Percentiles rank a stretch among this genome's conserved stretches.
Evolutionary conservation across 805 yeast species (phyloP).

Genomic region (Pichia californica): DNA sequence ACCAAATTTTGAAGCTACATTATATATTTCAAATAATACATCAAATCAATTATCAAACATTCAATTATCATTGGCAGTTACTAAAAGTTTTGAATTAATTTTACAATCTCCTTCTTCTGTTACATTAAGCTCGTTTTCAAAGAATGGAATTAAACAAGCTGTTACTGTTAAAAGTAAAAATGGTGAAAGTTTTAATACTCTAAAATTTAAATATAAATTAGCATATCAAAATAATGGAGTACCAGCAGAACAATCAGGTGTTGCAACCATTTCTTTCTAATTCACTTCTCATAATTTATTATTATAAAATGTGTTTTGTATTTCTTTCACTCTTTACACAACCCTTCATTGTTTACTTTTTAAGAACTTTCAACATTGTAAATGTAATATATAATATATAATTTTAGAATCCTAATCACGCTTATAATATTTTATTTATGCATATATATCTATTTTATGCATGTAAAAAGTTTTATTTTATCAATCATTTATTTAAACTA

Average conservation of each 20-base stretch:
- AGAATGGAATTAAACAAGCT: slow-evolving; percentile 23
- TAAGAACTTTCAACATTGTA: too few relatives aligned
- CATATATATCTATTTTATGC: too few relatives aligned
- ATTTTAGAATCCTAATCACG: too few relatives aligned
- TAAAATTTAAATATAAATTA: slow-evolving; percentile 74
- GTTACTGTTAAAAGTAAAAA: slow-evolving; percentile 19
- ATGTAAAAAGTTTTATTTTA: too few relatives aligned
- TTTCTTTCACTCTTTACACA: too few relatives aligned
- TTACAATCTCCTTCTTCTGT: slow-evolving; percentile 24
- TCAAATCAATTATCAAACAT: slow-evolving; percentile 47
- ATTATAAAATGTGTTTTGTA: too few relatives aligned
- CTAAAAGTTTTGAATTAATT: slow-evolving; percentile 25
- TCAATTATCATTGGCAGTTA: slow-evolving; percentile 30
- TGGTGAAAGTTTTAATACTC: slow-evolving; percentile 9
- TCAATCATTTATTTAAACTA: too few relatives aligned
- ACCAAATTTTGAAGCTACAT: slow-evolving; percentile 15
- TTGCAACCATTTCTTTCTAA: slow-evolving; percentile 25
- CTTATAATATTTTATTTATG: too few relatives aligned
- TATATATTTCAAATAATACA: slow-evolving; percentile 23
- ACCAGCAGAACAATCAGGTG: slow-evolving; percentile 51
- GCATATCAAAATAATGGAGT: slow-evolving; percentile 45
- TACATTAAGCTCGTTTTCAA: slow-evolving; percentile 12
- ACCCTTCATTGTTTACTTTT: too few relatives aligned
- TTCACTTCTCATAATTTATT: too few relatives aligned
- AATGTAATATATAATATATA: too few relatives aligned